phyloP scores from a whole-genome alignment of 2,329 filamentous ascomycete genomes.

The Pseudocercospora cruenta region DNA sequence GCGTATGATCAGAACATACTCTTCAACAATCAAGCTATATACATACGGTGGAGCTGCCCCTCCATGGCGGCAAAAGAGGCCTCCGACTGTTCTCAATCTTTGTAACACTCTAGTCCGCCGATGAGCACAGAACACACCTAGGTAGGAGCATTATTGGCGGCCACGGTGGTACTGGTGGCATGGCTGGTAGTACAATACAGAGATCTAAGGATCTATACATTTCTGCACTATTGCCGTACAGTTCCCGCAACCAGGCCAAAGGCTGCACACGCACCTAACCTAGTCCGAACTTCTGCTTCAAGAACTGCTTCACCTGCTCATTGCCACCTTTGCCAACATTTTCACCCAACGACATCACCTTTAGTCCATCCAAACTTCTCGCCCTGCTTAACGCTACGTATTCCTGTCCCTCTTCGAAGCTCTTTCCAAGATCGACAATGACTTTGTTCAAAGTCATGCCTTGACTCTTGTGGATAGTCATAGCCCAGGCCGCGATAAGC shows the following conservation, averaged over 20 bases:
- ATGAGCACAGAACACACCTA: no score
- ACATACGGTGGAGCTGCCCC: no score
- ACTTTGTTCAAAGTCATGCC: conserved; percentile 65
- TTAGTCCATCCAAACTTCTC: conserved; percentile 55
- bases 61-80: no score
- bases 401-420: conserved; percentile 62
- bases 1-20: no score
- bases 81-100: no score
- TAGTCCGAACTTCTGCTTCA: conserved; percentile 21
- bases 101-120: no score
- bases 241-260: conserved; percentile 77
- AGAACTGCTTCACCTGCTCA: conserved; percentile 26
- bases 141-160: no score
- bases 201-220: no score
- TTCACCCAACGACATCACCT: conserved; percentile 36
- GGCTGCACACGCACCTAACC: background rate
- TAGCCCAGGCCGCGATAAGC: conserved; percentile 63
- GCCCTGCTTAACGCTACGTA: conserved; percentile 67
- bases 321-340: conserved; percentile 26
- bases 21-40: no score
- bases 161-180: no score
- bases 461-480: conserved; percentile 67
- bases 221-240: no score
- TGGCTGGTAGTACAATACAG: no score
- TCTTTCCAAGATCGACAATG: conserved; percentile 56